A percentile compares a stretch with the other conserved stretches of the same genome.
Conservation (phyloP, 2,329 filamentous ascomycete species). For the Botrytis galanthina region DNA sequence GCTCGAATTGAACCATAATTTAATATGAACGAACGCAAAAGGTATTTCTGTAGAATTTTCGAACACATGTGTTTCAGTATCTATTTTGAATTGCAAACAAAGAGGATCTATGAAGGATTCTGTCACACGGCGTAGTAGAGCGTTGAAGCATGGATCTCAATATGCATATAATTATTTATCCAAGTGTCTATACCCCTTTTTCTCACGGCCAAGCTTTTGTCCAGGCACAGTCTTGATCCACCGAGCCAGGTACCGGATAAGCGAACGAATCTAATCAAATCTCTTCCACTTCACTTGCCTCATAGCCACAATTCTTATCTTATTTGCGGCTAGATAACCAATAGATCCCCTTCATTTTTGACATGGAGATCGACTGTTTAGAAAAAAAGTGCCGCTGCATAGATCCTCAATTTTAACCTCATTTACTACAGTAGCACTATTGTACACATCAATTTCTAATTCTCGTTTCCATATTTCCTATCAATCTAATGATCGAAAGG, state of each 20-base stretch:
- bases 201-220: neutral
- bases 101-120: neutral
- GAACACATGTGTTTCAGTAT: neutral
- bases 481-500: conserved; percentile 1
- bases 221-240: neutral
- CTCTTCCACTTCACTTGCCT: neutral
- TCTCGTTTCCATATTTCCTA: neutral
- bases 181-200: neutral
- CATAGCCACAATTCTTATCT: conserved; percentile 16
- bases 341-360: neutral
- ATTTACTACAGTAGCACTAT: conserved; percentile 8
- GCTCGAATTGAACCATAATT: neutral
- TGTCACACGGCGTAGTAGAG: neutral
- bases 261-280: conserved; percentile 7
- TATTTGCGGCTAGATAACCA: conserved; percentile 8
- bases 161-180: neutral
- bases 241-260: neutral
- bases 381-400: neutral
- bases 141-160: neutral
- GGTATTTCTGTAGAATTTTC: neutral
- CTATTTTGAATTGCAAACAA: neutral
- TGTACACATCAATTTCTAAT: neutral
- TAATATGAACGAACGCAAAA: neutral
- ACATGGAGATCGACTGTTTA: neutral
- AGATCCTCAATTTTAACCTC: conserved; percentile 12